phyloP scores from a whole-genome alignment of 768 basidiomycete species.

The Erythrobasidium yunnanense region DNA sequence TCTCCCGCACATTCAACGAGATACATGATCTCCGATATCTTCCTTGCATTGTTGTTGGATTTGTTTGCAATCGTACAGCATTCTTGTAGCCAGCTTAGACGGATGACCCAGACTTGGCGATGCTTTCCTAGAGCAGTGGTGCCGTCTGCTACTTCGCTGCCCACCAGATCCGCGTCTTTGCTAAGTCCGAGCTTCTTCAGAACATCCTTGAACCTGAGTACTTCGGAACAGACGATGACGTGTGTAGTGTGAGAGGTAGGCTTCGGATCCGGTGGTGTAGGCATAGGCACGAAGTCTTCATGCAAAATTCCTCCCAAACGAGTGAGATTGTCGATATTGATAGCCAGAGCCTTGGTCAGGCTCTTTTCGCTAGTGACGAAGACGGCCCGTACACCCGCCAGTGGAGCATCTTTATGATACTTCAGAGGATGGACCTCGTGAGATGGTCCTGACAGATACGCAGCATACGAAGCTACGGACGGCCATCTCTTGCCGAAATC shows the following conservation, averaged over 20 bases:
- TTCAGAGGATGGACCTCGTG: slow-evolving; percentile 3
- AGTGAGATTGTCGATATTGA: slow-evolving; percentile 15
- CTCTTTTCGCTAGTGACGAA: not conserved
- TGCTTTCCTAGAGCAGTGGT: not conserved
- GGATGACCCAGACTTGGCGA: slow-evolving; percentile 11
- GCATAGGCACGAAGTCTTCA: not conserved
- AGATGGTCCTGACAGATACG: not conserved
- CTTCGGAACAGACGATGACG: slow-evolving; percentile 4
- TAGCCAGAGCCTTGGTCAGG: slow-evolving; percentile 5
- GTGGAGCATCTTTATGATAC: slow-evolving; percentile 8
- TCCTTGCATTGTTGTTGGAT: not conserved
- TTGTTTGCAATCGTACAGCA: slow-evolving; percentile 1
- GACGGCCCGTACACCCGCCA: slow-evolving; percentile 6
- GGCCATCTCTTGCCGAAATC: slow-evolving; percentile 18
- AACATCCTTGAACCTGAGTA: slow-evolving; percentile 14
- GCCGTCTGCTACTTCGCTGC: not conserved
- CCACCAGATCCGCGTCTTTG: slow-evolving; percentile 10
- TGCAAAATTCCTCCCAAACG: slow-evolving; percentile 4
- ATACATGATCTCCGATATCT: not conserved
- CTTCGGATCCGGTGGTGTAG: not conserved
- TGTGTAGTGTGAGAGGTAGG: not conserved
- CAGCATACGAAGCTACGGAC: not conserved
- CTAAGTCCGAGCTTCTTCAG: not conserved
- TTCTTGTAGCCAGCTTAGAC: slow-evolving; percentile 7
- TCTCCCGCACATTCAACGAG: slow-evolving; percentile 18